Conservation (phyloP, 371 early-diverging fungal species). For the Lichtheimia ornata region DNA sequence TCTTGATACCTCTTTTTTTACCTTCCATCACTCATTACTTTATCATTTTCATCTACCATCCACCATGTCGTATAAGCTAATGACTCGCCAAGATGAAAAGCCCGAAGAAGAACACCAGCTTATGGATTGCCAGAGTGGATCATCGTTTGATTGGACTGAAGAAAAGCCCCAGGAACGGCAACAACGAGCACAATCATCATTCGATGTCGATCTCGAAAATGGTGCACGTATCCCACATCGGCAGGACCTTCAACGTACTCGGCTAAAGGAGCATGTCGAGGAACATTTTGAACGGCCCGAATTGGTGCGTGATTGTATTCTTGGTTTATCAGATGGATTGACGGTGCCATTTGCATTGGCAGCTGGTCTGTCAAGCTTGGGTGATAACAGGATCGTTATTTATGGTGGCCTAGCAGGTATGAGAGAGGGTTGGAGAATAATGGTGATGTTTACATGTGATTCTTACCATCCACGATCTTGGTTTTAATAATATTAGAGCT, state of each 20-base stretch:
- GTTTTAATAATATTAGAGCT: constrained; percentile 45
- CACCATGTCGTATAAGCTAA: neutral
- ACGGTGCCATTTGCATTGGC: constrained; percentile 81
- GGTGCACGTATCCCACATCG: constrained; percentile 38
- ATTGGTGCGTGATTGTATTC: constrained; percentile 65
- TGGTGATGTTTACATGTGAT: constrained; percentile 2
- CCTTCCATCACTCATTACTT: neutral
- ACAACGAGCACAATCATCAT: neutral
- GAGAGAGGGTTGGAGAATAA: neutral
- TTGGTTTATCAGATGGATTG: constrained; percentile 73
- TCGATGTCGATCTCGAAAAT: neutral
- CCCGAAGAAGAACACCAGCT: neutral
- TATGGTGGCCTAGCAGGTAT: constrained; percentile 68
- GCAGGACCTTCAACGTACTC: constrained; percentile 17
- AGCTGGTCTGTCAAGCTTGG: constrained; percentile 67
- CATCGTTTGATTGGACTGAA: neutral
- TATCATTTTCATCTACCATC: neutral
- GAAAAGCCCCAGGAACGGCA: neutral
- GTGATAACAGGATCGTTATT: constrained; percentile 63
- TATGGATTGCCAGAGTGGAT: neutral
- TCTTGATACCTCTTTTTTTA: neutral
- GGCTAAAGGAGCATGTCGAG: constrained; percentile 51
- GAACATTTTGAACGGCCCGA: constrained; percentile 69
- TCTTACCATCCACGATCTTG: neutral
- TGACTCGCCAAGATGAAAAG: neutral